Base-by-base conservation (phyloP, 768 basidiomycete species). In the Lactarius hatsudake region DNA sequence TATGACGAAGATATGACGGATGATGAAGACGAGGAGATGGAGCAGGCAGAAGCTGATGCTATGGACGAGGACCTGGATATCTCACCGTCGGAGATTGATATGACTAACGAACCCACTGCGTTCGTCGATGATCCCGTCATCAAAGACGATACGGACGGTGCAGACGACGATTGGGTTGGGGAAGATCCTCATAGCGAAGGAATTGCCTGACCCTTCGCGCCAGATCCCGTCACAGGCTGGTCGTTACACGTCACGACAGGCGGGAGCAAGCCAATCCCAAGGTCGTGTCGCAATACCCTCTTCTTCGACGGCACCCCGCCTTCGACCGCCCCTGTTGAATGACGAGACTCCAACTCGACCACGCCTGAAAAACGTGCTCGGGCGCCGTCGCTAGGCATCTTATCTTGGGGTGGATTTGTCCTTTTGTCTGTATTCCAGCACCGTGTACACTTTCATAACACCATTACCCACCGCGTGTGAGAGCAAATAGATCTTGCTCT, bases 1-100 rank as follows among this genome's bases (percentile, higher is more conserved):
- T 91, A 93, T 72, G 91, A 93, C 71, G 89, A 86, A 54, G 82
- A 81, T 64, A 80, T 86, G 48, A 85, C 84, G 66, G 84, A 83
- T 55, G 83, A 83, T 60, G 70, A 82, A 26, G 84, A 84, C 12
- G 83, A 83, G 75, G 79, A 69, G 74, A 79, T 43, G 70, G 86
- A 86, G 63, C 82, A 86, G 71, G 83, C 79, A 13, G 87, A 89
- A 73, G 78, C 80, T 0, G 89, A 90, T 73, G 87, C 86, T 32
- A 90, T 90, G 89, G 89, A 91, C 69, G 87, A 90, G 75, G 89
- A 86, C 71, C 75, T 86, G 32, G 66, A 78, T 77, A 67, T 58
- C 59, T 66, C 70, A 51, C 72, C 69, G 17, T 70, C 71, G 61
- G 71, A 66, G 65, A 65, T 42, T 43, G 70, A 73, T 20, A 59